These are phyloP conservation scores for Forsythia viridissima DNA, from an alignment of 257 asterid genomes.

Conservation along the genomic window DNA sequence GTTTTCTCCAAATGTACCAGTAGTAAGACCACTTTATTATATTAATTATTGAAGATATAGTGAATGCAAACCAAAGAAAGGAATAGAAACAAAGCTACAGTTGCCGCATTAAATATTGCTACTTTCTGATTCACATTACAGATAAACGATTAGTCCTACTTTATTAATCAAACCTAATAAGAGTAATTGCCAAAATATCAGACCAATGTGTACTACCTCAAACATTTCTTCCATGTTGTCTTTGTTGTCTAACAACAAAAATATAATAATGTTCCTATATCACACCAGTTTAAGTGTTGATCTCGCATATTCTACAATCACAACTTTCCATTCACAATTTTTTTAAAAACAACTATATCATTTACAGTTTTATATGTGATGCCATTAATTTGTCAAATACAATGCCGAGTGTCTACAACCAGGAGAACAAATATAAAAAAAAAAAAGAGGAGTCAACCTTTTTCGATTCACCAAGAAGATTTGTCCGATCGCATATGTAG, in stretches of 20 bases:
- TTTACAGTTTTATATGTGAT: not conserved
- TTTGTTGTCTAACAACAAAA: not conserved
- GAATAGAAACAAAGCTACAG: not conserved
- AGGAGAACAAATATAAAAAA: not conserved
- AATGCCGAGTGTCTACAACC: not conserved
- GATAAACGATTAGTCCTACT: not conserved
- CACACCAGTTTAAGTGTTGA: not conserved
- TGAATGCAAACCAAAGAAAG: not conserved
- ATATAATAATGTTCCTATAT: not conserved
- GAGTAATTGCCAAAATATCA: not conserved
- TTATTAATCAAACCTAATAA: not conserved
- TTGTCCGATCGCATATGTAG: slow-evolving; percentile 84
- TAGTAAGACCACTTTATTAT: not conserved
- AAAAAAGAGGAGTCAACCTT: slow-evolving; percentile 49
- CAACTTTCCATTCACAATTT: not conserved
- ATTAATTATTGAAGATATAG: not conserved
- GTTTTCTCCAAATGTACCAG: not conserved
- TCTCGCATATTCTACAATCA: not conserved
- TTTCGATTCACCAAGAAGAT: slow-evolving; percentile 77
- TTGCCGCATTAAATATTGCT: slow-evolving; percentile 6
- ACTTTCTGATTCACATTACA: not conserved
- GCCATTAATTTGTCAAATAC: slow-evolving; percentile 1
- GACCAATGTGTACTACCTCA: not conserved
- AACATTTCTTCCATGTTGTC: not conserved
- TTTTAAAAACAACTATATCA: not conserved